These are phyloP conservation scores for Hypoxylon sp. DNA, from an alignment of 2,329 filamentous ascomycete genomes.

Conservation along the genomic window DNA sequence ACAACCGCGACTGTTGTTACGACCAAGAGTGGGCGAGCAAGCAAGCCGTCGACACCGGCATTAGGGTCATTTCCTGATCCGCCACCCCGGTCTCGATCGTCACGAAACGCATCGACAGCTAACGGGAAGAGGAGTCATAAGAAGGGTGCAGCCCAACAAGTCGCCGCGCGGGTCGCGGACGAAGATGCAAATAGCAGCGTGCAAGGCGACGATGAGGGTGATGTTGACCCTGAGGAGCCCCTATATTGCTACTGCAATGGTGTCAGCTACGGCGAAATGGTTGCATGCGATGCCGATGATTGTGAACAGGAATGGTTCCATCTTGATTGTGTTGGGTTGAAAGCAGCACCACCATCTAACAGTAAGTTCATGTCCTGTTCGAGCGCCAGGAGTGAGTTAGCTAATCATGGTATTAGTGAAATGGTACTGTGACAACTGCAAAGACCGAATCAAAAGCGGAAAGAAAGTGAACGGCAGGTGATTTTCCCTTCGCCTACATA, in stretches of 20 bases:
- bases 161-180: slow-evolving; percentile 50
- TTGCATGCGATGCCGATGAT: slow-evolving; percentile 77
- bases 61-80: slow-evolving; percentile 67
- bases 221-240: slow-evolving; percentile 74
- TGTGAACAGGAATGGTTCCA: slow-evolving; percentile 86
- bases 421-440: slow-evolving; percentile 85
- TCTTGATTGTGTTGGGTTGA: slow-evolving; percentile 80
- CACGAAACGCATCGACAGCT: slow-evolving; percentile 52
- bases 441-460: slow-evolving; percentile 68
- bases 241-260: slow-evolving; percentile 83
- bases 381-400: slow-evolving; percentile 33
- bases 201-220: slow-evolving; percentile 63
- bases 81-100: slow-evolving; percentile 59
- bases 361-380: slow-evolving; percentile 59
- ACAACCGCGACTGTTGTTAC: slow-evolving; percentile 55
- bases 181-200: slow-evolving; percentile 56
- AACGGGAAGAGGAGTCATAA: slow-evolving; percentile 66
- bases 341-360: slow-evolving; percentile 78
- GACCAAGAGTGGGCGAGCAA: slow-evolving; percentile 71
- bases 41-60: slow-evolving; percentile 72
- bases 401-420: slow-evolving; percentile 64
- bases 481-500: slow-evolving; percentile 17
- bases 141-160: slow-evolving; percentile 57
- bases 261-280: slow-evolving; percentile 85
- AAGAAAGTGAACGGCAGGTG: slow-evolving; percentile 61